Evolutionary conservation across 169 alveolate species (phyloP), one percentile per base, ranked within the genome.

Genomic region (Theileria sp.): DNA sequence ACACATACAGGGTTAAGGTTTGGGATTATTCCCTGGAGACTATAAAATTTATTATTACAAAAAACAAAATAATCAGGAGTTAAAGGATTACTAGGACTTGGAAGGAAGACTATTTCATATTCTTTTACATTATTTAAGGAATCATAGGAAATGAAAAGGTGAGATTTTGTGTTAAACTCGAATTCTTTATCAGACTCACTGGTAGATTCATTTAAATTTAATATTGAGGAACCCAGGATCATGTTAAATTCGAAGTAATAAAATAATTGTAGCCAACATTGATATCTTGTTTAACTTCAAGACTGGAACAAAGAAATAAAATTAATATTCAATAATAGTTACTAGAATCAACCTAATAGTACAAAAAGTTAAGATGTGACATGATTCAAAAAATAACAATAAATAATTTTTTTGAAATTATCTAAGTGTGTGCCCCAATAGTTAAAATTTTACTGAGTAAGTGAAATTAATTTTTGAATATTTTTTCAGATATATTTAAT

Each of bases 1-100:
- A 77, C 44, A 65, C 86, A 77, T 38, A 83, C 89, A 7, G 75
- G 80, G 23, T 83, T 32, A 51, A 64, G 58, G 25, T 77, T 77
- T 15, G 89, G 89, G 3, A 44, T 44, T 50, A 83, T 83, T 54
- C 86, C 89, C 4, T 75, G 87, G 19, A 83, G 62, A 86, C 80
- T 62, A 38, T 25, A 77, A 8, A 83, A 23, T 66, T 34, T 77
- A 32, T 56, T 75, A 8, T 77, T 56, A 0, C 17, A 13, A n/a
- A 77, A 21, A 12, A 61, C 32, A 36, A 76, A 83, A 12, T 54
- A 70, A 17, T 51, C 70, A 7, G 67, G 25, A 0, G 61, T 61
- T 3, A 10, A n/a, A 25, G 54, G 71, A n/a, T 30, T n/a, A 61
- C 19, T 49, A 0, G 89, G 86, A 32, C 68, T 77, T 7, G 89